Evolutionary conservation across 1,284 basidiomycete species (phyloP), one percentile per base, ranked within the genome.

Genomic region (Ceratobasidium sp.): DNA sequence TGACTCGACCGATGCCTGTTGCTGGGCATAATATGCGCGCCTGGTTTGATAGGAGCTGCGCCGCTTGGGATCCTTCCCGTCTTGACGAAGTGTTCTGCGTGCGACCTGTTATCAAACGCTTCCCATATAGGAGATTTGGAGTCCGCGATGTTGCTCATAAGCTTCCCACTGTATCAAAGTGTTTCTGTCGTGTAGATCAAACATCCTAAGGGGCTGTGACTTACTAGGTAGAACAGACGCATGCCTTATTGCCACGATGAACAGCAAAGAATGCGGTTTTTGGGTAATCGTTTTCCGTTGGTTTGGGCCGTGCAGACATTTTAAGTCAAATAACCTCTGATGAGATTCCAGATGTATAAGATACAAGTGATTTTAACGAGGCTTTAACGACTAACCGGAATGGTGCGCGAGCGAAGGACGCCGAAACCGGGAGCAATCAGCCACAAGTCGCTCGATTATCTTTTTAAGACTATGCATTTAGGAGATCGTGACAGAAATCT

Each of bases 191-290:
- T 39, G 14, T 6, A 39, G 8, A 39, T 39, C 36, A 39, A 39
- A 39, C 14, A 39, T 39, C 36, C 36, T 14, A 39, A 39, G 6
- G 36, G 8, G 6, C 36, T 39, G 36, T 39, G 36, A 28, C 57
- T 28, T 16, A 69, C 64, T 16, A 14, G 18, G 50, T 69, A 6
- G 64, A 23, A n/a, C 21, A 55, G 6, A 69, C 39, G n/a, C 64
- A 32, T 21, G 34, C 36, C 28, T 52, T 46, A 23, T 39, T 32
- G 4, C 64, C 64, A 12, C 52, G 36, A 52, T 69, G 50, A 10
- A 69, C 64, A 12, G 52, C 64, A 39, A 69, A 69, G 39, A 69
- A 69, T 1, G 39, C 64, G 23, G 16, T n/a, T 16, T 12, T 8
- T 1, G 64, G 64, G 18, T 57, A 69, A 8, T 57, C 64, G 21